Evolutionary conservation across 2,329 filamentous ascomycete species (phyloP), one percentile per base, ranked within the genome.

Genomic region (Fusarium compactum): DNA sequence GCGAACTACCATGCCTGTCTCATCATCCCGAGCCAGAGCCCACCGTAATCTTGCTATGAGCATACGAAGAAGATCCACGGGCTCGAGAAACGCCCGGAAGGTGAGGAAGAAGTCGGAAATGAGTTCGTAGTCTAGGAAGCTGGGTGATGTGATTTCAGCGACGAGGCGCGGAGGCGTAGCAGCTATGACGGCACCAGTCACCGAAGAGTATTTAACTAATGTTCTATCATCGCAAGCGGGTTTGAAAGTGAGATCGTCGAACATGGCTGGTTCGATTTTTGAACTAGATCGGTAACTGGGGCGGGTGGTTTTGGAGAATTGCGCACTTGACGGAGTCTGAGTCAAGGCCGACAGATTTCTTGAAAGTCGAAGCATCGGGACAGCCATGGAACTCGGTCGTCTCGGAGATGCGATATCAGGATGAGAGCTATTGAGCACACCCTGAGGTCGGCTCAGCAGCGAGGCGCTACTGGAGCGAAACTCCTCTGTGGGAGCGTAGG

Each of bases 91-190:
- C 5, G 92, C 88, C 51, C 96, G 92, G 77, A 94, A 99, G 0
- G 96, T 98, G 24, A 99, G 87, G 76, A 99, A 99, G 81, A 99
- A 99, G 79, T 99, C 96, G 2, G 96, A 98, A 7, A 99, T 89
- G 8, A 99, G 86, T 76, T 98, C 95, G 78, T 99, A 99, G 79
- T 99, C 95, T 76, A 99, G 89, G 78, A 98, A 98, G 52, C 90
- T 94, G 18, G 96, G 94, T 1, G 96, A 98, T 0, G 96, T 98
- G 69, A 99, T 98, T 81, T 99, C 95, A 15, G 95, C 95, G 52
- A 99, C 93, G 40, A 99, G 89, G 15, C 96, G 91, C 5, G 95
- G 91, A 3, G 95, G 94, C 0, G 94, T 98, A 16, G 96, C 96
- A 34, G 96, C 96, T 30, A 91, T 91, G 22, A 99, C 95, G 44